Evolutionary conservation across 805 yeast genomes (phyloP).

Genomic region (Jamesozyma lodderae): DNA sequence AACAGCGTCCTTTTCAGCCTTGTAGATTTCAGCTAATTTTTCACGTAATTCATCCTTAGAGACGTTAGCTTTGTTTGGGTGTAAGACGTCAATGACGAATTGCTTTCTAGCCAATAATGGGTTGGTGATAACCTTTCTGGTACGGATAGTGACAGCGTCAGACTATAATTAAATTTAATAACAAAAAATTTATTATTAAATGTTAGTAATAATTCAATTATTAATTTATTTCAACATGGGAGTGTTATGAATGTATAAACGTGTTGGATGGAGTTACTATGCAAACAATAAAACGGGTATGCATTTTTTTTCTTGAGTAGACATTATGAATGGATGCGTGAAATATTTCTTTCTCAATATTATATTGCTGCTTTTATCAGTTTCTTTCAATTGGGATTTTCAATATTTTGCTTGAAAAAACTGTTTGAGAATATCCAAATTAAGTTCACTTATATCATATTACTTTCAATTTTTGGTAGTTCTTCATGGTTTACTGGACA

Average conservation of each 20-base stretch:
- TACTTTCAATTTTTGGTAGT: too few relatives aligned
- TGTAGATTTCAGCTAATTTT: constrained; percentile 79
- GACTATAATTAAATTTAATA: constrained; percentile 40
- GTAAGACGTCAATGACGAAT: constrained; percentile 98
- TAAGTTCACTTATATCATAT: too few relatives aligned
- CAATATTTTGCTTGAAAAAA: too few relatives aligned
- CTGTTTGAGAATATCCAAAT: too few relatives aligned
- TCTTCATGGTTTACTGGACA: too few relatives aligned
- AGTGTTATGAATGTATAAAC: too few relatives aligned
- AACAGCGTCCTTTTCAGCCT: constrained; percentile 85
- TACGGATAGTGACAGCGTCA: constrained; percentile 99
- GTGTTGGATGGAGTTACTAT: neutral
- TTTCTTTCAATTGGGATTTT: too few relatives aligned
- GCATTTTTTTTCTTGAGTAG: too few relatives aligned
- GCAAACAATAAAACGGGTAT: too few relatives aligned
- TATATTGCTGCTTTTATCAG: too few relatives aligned
- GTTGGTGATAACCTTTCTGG: constrained; percentile 97
- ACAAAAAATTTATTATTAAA: neutral
- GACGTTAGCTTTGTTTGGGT: constrained; percentile 99
- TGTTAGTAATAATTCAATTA: constrained; percentile 11
- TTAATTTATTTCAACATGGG: neutral
- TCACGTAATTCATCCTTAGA: constrained; percentile 99
- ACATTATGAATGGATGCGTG: too few relatives aligned
- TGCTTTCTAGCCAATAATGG: constrained; percentile 99
- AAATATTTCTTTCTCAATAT: too few relatives aligned